These are phyloP conservation scores for Diplosphaera chodatii DNA, from an alignment of 139 green algal species.

Conservation along the genomic window DNA sequence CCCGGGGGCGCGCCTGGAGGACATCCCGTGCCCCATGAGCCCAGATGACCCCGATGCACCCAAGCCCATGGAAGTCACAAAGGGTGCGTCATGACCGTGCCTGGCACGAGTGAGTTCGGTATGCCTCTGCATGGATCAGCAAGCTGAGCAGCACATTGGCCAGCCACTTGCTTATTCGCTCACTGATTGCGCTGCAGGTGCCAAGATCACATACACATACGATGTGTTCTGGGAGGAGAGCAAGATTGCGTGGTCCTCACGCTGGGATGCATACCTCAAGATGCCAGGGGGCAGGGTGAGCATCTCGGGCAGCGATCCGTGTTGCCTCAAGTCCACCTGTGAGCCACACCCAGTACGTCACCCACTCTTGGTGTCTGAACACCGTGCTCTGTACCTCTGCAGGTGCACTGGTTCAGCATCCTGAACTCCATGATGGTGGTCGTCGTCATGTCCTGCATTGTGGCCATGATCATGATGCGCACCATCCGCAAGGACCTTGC, in stretches of 20 bases:
- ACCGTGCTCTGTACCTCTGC: not conserved
- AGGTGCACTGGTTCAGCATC: constrained; percentile 96
- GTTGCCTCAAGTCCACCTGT: too few relatives aligned
- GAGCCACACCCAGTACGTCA: too few relatives aligned
- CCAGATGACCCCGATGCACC: constrained; percentile 36
- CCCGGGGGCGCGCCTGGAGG: constrained; percentile 44
- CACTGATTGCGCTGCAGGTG: not conserved
- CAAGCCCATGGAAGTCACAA: constrained; percentile 58
- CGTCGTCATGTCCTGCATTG: constrained; percentile 84
- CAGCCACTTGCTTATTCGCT: not conserved
- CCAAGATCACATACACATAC: constrained; percentile 69
- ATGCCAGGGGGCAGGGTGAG: constrained; percentile 71
- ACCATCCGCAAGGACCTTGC: constrained; percentile 87
- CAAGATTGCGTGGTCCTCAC: constrained; percentile 77
- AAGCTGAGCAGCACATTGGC: too few relatives aligned
- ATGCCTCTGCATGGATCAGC: too few relatives aligned
- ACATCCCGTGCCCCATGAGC: constrained; percentile 55
- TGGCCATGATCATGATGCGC: constrained; percentile 85
- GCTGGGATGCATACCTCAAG: constrained; percentile 94
- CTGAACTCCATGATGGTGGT: constrained; percentile 93
- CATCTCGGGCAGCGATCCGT: too few relatives aligned
- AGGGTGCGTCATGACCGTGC: constrained; percentile 56
- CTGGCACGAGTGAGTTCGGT: too few relatives aligned
- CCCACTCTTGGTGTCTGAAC: too few relatives aligned
- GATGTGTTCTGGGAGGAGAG: constrained; percentile 86